Evolutionary conservation across 2,329 filamentous ascomycete genomes (phyloP).

Genomic region (Blumeria hordei): DNA sequence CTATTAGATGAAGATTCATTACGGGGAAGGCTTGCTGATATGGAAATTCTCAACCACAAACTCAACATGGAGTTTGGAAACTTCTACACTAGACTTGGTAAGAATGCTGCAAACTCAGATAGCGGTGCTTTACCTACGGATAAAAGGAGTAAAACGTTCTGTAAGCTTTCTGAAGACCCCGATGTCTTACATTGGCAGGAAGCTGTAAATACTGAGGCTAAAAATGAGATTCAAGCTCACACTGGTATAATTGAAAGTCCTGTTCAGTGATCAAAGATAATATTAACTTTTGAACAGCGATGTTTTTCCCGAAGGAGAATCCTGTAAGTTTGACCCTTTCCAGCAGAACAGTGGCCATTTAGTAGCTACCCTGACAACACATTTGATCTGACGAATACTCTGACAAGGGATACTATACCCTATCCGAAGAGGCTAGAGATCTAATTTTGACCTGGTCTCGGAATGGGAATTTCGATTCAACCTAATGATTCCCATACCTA

Average conservation of each 20-base stretch:
- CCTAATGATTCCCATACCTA: not conserved
- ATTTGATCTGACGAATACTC: not conserved
- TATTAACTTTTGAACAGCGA: constrained; percentile 19
- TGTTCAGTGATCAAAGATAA: not conserved
- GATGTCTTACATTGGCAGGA: constrained; percentile 36
- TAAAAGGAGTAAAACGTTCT: constrained; percentile 63
- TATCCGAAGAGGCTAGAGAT: constrained; percentile 40
- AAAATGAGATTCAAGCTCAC: constrained; percentile 62
- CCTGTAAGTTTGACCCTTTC: constrained; percentile 17
- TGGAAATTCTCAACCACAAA: constrained; percentile 39
- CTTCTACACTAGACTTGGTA: constrained; percentile 65
- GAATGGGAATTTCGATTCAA: constrained; percentile 22
- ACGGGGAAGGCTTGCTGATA: constrained; percentile 41
- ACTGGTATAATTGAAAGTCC: constrained; percentile 26
- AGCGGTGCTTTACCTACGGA: constrained; percentile 26
- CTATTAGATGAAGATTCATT: constrained; percentile 67
- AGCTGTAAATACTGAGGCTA: constrained; percentile 54
- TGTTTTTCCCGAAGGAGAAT: constrained; percentile 53
- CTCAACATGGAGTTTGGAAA: constrained; percentile 59
- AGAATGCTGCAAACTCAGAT: constrained; percentile 31
- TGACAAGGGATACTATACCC: constrained; percentile 31
- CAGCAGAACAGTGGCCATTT: not conserved
- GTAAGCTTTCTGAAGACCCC: constrained; percentile 42
- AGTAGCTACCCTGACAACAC: not conserved
- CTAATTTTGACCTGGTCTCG: constrained; percentile 39